Conservation (phyloP, 169 alveolate species). For the Plasmodium gallinaceum region DNA sequence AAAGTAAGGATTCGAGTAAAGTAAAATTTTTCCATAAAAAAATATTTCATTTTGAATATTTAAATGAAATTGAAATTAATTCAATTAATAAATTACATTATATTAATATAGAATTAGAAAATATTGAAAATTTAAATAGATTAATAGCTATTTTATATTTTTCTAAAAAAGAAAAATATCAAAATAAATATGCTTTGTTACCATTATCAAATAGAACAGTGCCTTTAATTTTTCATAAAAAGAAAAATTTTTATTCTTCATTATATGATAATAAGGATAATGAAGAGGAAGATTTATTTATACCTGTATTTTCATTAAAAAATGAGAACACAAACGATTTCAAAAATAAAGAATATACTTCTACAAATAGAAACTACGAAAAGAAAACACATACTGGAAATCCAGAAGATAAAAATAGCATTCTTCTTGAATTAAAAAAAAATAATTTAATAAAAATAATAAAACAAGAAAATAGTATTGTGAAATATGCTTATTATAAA, state of each 20-base stretch:
- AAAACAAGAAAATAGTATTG: not conserved
- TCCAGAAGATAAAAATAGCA: not conserved
- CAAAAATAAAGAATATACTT: not conserved
- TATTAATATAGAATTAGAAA: constrained; percentile 12
- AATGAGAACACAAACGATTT: not conserved
- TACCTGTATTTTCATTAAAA: constrained; percentile 23
- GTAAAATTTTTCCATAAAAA: constrained; percentile 35
- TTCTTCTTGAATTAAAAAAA: not conserved
- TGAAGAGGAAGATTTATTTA: constrained; percentile 13
- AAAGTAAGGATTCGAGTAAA: not conserved
- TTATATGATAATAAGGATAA: not conserved
- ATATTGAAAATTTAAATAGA: constrained; percentile 5
- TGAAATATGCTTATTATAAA: constrained; percentile 31
- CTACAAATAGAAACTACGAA: not conserved
- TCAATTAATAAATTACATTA: not conserved
- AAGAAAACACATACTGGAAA: not conserved
- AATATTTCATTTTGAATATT: not conserved
- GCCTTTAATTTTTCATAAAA: constrained; percentile 23
- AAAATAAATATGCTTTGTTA: constrained; percentile 31
- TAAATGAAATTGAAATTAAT: not conserved
- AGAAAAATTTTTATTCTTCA: not conserved
- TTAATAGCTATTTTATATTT: constrained; percentile 25
- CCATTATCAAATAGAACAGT: constrained; percentile 17
- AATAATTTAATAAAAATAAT: not conserved
- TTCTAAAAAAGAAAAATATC: constrained; percentile 16